Evolutionary conservation across 805 yeast genomes (phyloP), one percentile per base, ranked within the genome.

Genomic region (Isabelozyma pseudorhagii): DNA sequence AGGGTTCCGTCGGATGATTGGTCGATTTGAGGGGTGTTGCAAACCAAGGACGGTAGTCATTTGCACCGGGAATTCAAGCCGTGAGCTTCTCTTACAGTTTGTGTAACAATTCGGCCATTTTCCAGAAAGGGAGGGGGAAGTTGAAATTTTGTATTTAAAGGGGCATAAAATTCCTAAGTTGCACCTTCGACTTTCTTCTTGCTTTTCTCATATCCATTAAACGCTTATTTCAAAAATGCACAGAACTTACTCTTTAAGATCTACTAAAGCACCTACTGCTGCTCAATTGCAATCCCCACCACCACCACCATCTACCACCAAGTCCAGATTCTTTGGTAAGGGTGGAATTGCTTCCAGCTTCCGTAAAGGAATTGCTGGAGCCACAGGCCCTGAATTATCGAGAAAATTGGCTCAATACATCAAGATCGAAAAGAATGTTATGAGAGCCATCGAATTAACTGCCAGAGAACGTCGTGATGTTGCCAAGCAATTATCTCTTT

Each of bases 211-310:
- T 14, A 4, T 4, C 14, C 21, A 11, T 38, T 21, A 3, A 38
- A 11, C 11, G 15, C 21, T 38, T 38, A 38, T 29, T 14, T 13
- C 15, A 21, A 72, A 45, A 57, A 94, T 94, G 99, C 97, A 93
- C 81, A 88, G 97, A 85, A 93, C 99, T 46, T 94, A 94, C 76
- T 93, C 99, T 36, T 80, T 93, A 74, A 91, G 99, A 83, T 85
- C 91, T 62, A 71, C 86, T 49, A 88, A 97, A 74, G 98, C 97
- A 39, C 99, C 99, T 54, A 92, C 99, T 50, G 98, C 98, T 52
- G 83, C 97, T 58, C 97, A 93, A 75, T 74, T 93, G 73, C 92
- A 87, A 69, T 81, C 88, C 46, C 97, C 98, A 34, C 93, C 96
- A 49, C 98, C 98, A 44, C 98, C 97, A 57, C 85, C 96, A 40